Conservation (phyloP, 2,329 filamentous ascomycete genomes). For the Dactylellina parvicollis region DNA sequence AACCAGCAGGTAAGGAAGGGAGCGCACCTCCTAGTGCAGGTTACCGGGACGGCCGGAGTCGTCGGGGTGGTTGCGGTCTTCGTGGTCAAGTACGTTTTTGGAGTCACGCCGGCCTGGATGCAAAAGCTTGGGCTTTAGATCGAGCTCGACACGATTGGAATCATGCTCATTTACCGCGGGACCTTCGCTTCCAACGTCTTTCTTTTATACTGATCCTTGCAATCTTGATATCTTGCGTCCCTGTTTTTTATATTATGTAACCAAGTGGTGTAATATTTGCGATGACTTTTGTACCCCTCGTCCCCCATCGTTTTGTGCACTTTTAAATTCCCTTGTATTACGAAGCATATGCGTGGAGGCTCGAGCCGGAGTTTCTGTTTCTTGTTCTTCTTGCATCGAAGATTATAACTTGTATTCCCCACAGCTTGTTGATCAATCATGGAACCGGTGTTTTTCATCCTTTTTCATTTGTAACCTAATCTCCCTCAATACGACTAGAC, state of each 20-base stretch:
- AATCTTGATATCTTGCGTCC: not conserved
- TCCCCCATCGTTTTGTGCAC: not conserved
- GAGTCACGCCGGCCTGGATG: conserved; percentile 40
- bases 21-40: conserved; percentile 36
- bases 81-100: conserved; percentile 49
- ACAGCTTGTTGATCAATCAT: conserved; percentile 18
- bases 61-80: conserved; percentile 36
- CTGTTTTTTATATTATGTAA: not conserved
- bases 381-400: conserved; percentile 10
- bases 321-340: conserved; percentile 13
- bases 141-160: no score
- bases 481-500: not conserved
- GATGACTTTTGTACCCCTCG: conserved; percentile 10
- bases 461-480: conserved; percentile 26
- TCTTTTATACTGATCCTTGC: not conserved
- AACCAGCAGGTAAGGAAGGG: conserved; percentile 35
- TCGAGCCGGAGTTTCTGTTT: conserved; percentile 39
- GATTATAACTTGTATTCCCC: conserved; percentile 15
- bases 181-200: not conserved
- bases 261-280: conserved; percentile 25
- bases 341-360: conserved; percentile 34
- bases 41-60: conserved; percentile 47
- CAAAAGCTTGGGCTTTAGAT: conserved; percentile 36
- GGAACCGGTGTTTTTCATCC: conserved; percentile 37
- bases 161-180: not conserved